A percentile compares a stretch with the other conserved stretches of the same genome.
Conservation (phyloP, 495 filamentous ascomycete species). For the Lineolata rhizophorae region DNA sequence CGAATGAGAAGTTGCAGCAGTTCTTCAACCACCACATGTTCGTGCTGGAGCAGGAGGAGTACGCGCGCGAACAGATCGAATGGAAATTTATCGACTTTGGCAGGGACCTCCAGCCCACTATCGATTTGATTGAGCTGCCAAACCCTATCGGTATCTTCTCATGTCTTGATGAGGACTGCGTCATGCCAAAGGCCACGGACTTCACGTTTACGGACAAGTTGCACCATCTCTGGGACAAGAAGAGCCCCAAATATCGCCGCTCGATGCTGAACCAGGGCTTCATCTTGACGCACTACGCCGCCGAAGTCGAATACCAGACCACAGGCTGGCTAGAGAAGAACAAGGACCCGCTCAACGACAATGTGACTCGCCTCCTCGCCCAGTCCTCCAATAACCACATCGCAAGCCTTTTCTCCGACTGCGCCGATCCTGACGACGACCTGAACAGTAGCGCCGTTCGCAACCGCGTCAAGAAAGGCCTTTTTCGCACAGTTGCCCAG, state of each 20-base stretch:
- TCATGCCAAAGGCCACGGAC: slow-evolving; percentile 98
- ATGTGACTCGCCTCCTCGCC: slow-evolving; percentile 72
- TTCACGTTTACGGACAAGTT: slow-evolving; percentile 95
- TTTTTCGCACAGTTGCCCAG: slow-evolving; percentile 94
- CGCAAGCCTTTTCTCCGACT: slow-evolving; percentile 71
- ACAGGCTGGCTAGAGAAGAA: slow-evolving; percentile 97
- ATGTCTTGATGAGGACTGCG: slow-evolving; percentile 91
- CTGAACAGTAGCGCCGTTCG: slow-evolving; percentile 35
- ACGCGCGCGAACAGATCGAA: slow-evolving; percentile 92
- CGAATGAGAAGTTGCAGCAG: slow-evolving; percentile 97
- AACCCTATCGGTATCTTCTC: slow-evolving; percentile 99
- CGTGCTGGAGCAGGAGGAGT: slow-evolving; percentile 96
- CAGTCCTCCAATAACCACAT: slow-evolving; percentile 63
- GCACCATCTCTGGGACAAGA: slow-evolving; percentile 88
- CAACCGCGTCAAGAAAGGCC: slow-evolving; percentile 85
- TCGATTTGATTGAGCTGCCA: slow-evolving; percentile 85
- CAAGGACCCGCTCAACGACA: slow-evolving; percentile 96
- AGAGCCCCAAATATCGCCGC: slow-evolving; percentile 77
- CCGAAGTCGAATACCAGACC: slow-evolving; percentile 92
- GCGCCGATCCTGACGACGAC: slow-evolving; percentile 52
- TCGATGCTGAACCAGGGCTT: slow-evolving; percentile 83
- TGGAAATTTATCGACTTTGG: slow-evolving; percentile 99
- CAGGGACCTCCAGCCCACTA: slow-evolving; percentile 90
- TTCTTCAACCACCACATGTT: slow-evolving; percentile 99
- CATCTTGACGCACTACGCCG: slow-evolving; percentile 94